Evolutionary conservation across 192 early-diverging fungal genomes (phyloP), one percentile per base, ranked within the genome.

Genomic region (Kickxella alabastrina): DNA sequence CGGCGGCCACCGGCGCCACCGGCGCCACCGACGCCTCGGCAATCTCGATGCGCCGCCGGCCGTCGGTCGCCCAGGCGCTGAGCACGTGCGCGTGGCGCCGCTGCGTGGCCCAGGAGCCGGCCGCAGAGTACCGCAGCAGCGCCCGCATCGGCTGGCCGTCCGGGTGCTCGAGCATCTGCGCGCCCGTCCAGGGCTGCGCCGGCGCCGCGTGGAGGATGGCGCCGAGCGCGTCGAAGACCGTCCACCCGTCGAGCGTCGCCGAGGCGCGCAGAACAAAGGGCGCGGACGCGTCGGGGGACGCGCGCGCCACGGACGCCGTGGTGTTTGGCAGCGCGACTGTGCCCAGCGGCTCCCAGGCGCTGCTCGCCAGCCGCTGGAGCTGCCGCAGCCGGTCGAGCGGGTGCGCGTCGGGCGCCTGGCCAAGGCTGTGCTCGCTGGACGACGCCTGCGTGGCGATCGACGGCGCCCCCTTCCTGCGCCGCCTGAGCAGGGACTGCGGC

Each of bases 1-100:
- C 6, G 9, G 49, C 56, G 23, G 43, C 54, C n/a, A n/a, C n/a
- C n/a, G n/a, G n/a, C n/a, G n/a, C n/a, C n/a, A n/a, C n/a, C n/a
- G n/a, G n/a, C n/a, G n/a, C n/a, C 4, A 62, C 43, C 0, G 72
- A 65, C 45, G 62, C 50, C 38, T 76, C 73, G 10, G 73, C 65
- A 7, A 76, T 39, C 23, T 76, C 73, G 25, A 68, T 31, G 34
- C 66, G 66, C 19, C 52, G 45, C n/a, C 62, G 65, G n/a, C 49
- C 36, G 28, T 49, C 43, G 15, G 51, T 55, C 3, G 37, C 37
- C 73, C 73, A 76, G 3, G 46, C 43, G 2, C 66, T 56, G 18
- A 57, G 57, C 10, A 76, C 65, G 29, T 61, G 29, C 1, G 73
- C 66, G 10, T 54, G 48, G 40, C 73, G 65, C 10, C 49, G 61